Base-by-base conservation (phyloP, 2,329 filamentous ascomycete species). In the Beauveria pseudobassiana region DNA sequence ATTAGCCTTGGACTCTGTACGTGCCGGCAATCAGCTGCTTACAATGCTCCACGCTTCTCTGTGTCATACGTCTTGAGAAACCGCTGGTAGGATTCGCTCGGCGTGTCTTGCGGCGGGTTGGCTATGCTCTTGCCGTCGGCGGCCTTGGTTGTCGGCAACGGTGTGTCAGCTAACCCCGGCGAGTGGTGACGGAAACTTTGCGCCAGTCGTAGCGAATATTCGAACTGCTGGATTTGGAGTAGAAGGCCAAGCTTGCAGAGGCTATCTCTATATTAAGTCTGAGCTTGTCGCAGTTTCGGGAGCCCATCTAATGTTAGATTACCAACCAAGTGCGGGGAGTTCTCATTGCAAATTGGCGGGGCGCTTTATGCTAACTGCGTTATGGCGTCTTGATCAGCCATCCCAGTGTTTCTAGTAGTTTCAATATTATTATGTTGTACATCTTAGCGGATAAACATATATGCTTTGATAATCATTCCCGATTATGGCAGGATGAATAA, bases 111-210 rank as follows among this genome's bases (percentile, higher is more conserved):
- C 38, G 83, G 78, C 0, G 84, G 84, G 68, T 96, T 96, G 59
- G 83, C 78, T 67, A 84, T 83, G 55, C 88, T 91, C 76, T 96
- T 96, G 53, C 90, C 90, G 71, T 96, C 90, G 43, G 82, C 84
- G 52, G 80, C 80, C 65, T 75, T 81, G 66, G 89, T 86, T 54
- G 81, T 74, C 8, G 84, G 73, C 6, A 88, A 72, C 26, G 85
- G 79, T 28, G 79, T 74, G n/a, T 81, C 79, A 72, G 67, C 84
- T 79, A 68, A 82, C 87, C 22, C 84, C 85, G 28, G 76, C 73
- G 2, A 87, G 72, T 16, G 86, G 86, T 18, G 82, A 86, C 1
- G 80, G 75, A 24, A 45, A 62, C 7, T 43, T 45, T n/a, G 7
- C 16, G 26, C 7, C 50, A 12, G 40, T 1, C 58, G 54, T 60